phyloP scores from a whole-genome alignment of 2,329 filamentous ascomycete species.

The Neofusicoccum sp. region DNA sequence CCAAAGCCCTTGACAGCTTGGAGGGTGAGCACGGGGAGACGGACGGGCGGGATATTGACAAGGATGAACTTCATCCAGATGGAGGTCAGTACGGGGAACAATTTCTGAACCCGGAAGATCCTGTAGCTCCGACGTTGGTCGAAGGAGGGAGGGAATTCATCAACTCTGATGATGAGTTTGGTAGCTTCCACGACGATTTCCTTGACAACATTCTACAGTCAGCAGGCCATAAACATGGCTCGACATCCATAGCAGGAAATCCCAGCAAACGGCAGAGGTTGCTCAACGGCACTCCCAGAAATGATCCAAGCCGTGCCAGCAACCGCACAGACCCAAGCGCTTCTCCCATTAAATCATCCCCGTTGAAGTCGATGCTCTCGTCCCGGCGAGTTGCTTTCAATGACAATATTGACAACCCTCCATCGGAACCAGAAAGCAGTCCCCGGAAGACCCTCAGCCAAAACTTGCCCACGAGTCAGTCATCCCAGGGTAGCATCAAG shows the following conservation, averaged over 20 bases:
- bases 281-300: neutral
- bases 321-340: neutral
- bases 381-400: conserved; percentile 2
- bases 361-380: neutral
- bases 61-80: neutral
- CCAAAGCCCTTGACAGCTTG: neutral
- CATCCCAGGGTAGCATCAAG: conserved; percentile 42
- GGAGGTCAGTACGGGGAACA: neutral
- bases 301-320: neutral
- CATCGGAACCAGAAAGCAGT: neutral
- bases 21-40: neutral
- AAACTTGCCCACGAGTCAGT: conserved; percentile 24
- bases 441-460: conserved; percentile 8
- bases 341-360: neutral
- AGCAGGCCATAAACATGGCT: neutral
- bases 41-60: neutral
- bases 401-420: neutral
- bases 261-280: neutral
- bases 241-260: neutral
- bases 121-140: neutral
- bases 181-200: conserved; percentile 15
- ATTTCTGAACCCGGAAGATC: neutral
- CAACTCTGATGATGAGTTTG: conserved; percentile 16
- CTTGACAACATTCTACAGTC: neutral
- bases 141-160: neutral